Evolutionary conservation across 192 early-diverging fungal species (phyloP).

Genomic region (Phlyctochytrium arcticum): DNA sequence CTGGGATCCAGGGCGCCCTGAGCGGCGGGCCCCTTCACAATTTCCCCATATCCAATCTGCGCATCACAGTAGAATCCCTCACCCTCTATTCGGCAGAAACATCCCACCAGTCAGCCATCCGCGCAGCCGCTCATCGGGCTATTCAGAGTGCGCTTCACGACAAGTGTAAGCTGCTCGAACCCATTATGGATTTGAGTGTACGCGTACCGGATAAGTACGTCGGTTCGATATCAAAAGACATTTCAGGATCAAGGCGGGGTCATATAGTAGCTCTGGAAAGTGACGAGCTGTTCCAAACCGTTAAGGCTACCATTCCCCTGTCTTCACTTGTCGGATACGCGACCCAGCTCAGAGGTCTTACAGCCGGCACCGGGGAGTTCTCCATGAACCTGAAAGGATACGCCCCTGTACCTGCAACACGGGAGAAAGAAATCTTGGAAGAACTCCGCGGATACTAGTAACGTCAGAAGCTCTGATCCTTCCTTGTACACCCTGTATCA

Average conservation of each 20-base stretch:
- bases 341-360: slow-evolving; percentile 73
- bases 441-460: slow-evolving; percentile 62
- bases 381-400: slow-evolving; percentile 81
- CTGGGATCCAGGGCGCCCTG: slow-evolving; percentile 65
- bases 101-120: slow-evolving; percentile 33
- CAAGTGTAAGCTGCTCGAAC: slow-evolving; percentile 61
- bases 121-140: slow-evolving; percentile 40
- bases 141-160: slow-evolving; percentile 31
- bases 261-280: slow-evolving; percentile 60
- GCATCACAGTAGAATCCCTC: slow-evolving; percentile 23
- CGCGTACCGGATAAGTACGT: slow-evolving; percentile 66
- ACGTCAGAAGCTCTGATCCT: too few species aligned
- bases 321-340: slow-evolving; percentile 84
- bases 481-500: too few species aligned
- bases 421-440: slow-evolving; percentile 63
- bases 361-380: slow-evolving; percentile 80
- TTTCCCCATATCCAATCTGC: slow-evolving; percentile 62
- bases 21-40: slow-evolving; percentile 75
- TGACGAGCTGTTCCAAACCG: slow-evolving; percentile 5
- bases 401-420: slow-evolving; percentile 69
- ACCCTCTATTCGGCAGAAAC: slow-evolving; percentile 25
- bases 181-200: slow-evolving; percentile 74
- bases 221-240: slow-evolving; percentile 74
- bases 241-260: slow-evolving; percentile 73
- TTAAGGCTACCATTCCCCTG: slow-evolving; percentile 54